A percentile compares a stretch with the other conserved stretches of the same genome.
phyloP scores from a whole-genome alignment of 345 rosid species.

The Eucalyptus curtisii region DNA sequence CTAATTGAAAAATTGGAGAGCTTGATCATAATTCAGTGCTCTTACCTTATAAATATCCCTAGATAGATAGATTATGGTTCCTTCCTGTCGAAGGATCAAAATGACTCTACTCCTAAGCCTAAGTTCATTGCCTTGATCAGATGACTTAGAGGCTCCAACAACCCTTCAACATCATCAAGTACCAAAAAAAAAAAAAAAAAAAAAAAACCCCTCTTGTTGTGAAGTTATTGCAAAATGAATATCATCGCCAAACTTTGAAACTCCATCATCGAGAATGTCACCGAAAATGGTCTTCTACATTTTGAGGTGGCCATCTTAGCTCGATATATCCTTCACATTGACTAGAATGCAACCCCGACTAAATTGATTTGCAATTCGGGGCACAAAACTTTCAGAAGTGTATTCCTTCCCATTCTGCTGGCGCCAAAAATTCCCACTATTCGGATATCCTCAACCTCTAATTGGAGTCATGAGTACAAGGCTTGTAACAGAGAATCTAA shows the following conservation, averaged over 20 bases:
- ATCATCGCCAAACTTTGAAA: not conserved
- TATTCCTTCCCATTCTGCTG: not conserved
- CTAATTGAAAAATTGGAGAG: not conserved
- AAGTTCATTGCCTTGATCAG: not conserved
- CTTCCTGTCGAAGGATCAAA: not conserved
- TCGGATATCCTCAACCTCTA: not conserved
- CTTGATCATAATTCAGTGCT: not conserved
- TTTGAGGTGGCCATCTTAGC: not conserved
- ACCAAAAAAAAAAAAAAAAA: not conserved
- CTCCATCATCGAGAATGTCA: not conserved
- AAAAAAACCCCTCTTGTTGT: not conserved
- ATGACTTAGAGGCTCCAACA: not conserved
- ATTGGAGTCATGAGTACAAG: not conserved
- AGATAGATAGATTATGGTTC: not conserved
- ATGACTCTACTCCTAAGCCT: not conserved
- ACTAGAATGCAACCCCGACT: not conserved
- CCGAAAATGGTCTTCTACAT: not conserved
- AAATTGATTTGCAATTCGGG: not conserved
- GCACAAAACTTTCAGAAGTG: not conserved
- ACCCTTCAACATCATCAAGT: not conserved
- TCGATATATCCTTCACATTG: not conserved
- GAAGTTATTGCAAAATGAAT: not conserved
- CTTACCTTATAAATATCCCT: not conserved
- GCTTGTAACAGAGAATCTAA: not conserved
- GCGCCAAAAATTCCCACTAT: not conserved